phyloP scores from a whole-genome alignment of 1,284 basidiomycete species.

The Ustilago vetiveriae region DNA sequence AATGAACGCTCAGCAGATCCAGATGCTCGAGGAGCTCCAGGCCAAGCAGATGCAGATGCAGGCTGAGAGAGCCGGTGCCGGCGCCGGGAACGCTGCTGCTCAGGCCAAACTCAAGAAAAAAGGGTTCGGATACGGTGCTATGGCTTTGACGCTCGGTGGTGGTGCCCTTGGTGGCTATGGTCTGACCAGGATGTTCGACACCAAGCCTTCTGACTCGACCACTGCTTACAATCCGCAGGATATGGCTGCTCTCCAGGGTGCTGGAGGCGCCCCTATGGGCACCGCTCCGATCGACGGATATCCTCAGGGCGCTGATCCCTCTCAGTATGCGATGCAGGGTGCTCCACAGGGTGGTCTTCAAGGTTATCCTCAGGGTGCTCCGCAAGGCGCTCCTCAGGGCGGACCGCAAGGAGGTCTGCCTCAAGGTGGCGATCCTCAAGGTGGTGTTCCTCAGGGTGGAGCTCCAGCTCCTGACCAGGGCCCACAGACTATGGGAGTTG shows the following conservation, averaged over 20 bases:
- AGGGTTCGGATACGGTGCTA: neutral
- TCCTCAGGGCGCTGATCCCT: neutral
- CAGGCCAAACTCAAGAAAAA: slow-evolving; percentile 4
- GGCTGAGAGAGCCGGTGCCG: too few relatives aligned
- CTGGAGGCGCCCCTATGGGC: slow-evolving; percentile 17
- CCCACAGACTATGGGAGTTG: neutral
- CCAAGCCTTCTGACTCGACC: slow-evolving; percentile 29
- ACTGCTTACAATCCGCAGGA: slow-evolving; percentile 18
- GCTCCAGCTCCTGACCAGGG: neutral
- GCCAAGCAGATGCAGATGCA: slow-evolving; percentile 14
- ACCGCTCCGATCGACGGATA: slow-evolving; percentile 12
- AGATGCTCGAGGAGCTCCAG: slow-evolving; percentile 17
- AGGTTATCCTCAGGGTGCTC: too few relatives aligned
- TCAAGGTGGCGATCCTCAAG: neutral
- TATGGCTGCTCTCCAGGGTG: slow-evolving; percentile 19
- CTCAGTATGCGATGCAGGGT: neutral
- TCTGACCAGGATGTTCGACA: slow-evolving; percentile 25
- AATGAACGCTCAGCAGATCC: slow-evolving; percentile 11
- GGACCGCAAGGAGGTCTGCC: slow-evolving; percentile 1
- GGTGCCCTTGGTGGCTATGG: slow-evolving; percentile 9
- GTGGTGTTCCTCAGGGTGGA: neutral
- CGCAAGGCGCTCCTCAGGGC: too few relatives aligned
- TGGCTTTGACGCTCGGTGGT: neutral
- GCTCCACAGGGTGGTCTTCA: too few relatives aligned
- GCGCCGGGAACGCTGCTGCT: neutral